Evolutionary conservation across 805 yeast genomes (phyloP), one percentile per base, ranked within the genome.

Genomic region (Cyberlindnera mrakii): DNA sequence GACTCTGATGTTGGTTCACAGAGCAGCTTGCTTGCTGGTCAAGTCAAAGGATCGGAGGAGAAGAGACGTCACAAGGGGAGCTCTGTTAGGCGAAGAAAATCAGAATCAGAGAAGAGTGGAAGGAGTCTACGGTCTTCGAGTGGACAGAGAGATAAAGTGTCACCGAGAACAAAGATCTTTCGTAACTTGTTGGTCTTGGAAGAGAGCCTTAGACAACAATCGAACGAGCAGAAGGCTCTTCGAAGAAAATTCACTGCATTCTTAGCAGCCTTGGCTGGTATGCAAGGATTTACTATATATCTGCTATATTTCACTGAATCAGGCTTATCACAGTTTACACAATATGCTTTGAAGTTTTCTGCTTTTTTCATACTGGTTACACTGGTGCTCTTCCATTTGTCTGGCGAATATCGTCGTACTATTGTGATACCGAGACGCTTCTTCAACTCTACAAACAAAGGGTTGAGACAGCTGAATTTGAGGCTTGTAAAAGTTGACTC

Each of bases 371-470:
- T 78, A 16, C 52, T 75, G 25, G 78, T 90, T 16, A 85, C 96
- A 0, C 64, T 89, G 43, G 72, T 79, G 20, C 67, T 91, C 35
- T 91, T 87, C 63, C 89, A 85, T 55, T 63, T 91, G 30, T 82
- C 95, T 19, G 99, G 99, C 1, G 93, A 89, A 64, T 93, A 91
- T 62, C 77, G 77, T 45, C 77, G 93, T 47, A 87, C 96, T 0
- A 85, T 91, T 42, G 82, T 85, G 14, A 68, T 80, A 34, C 96
- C 96, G 2, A 74, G 95, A 47, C 74, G 78, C 57, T 91, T 89
- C 58, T 66, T 93, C 43, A 68, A 80, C 1, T 77, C 83, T n/a
- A 80, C 97, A 7, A 93, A 93, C 62, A 88, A 87, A 59, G 97
- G 97, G 0, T 66, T 91, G 20, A 67, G 96, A 39, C 91, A 87